A percentile compares a stretch with the other conserved stretches of the same genome.
These are phyloP conservation scores for Rubroboletus satanas DNA, from an alignment of 768 basidiomycete species.

Conservation along the genomic window DNA sequence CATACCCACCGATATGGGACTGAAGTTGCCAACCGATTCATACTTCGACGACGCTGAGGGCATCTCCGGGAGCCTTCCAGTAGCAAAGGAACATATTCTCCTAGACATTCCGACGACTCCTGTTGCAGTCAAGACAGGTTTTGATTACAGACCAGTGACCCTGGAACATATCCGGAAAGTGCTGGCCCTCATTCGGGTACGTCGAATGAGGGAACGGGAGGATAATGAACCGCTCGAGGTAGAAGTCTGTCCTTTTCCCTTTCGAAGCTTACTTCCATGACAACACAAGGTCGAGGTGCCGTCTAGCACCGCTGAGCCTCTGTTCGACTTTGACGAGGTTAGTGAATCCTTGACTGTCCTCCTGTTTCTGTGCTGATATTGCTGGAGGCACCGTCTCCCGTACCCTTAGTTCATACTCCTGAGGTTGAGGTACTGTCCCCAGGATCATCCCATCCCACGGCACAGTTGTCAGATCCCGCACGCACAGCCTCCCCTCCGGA, in stretches of 20 bases:
- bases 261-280: neutral
- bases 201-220: slow-evolving; percentile 36
- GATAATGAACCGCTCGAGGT: neutral
- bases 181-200: neutral
- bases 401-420: neutral
- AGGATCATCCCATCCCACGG: neutral
- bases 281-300: neutral
- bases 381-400: neutral
- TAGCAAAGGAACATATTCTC: neutral
- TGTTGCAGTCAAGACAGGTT: neutral
- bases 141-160: neutral
- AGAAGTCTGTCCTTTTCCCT: slow-evolving; percentile 1
- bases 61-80: slow-evolving; percentile 42
- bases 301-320: neutral
- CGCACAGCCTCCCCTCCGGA: no score
- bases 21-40: slow-evolving; percentile 61
- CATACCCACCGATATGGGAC: slow-evolving; percentile 72
- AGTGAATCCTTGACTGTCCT: neutral
- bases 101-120: neutral
- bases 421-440: neutral
- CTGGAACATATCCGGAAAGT: slow-evolving; percentile 2
- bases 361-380: neutral
- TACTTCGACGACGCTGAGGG: slow-evolving; percentile 75
- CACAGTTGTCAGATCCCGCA: neutral
- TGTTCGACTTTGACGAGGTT: neutral